phyloP scores from a whole-genome alignment of 805 yeast genomes.

The Dipodascopsis tothii region DNA sequence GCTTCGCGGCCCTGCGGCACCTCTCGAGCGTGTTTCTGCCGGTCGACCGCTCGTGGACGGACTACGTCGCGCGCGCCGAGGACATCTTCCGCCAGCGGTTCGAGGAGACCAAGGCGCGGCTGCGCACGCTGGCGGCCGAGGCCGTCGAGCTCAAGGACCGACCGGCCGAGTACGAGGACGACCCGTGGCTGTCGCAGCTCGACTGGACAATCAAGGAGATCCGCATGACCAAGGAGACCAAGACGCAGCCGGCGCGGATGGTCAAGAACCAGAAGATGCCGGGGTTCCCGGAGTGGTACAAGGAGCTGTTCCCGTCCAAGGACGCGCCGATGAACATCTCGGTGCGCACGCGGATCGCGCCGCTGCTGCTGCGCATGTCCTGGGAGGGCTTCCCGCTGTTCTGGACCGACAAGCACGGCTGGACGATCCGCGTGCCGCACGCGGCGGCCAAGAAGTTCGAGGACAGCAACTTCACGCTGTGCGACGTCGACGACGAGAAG shows the following conservation, averaged over 20 bases:
- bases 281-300: conserved; percentile 93
- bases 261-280: conserved; percentile 68
- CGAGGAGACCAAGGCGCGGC: conserved; percentile 47
- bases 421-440: conserved; percentile 68
- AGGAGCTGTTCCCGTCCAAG: conserved; percentile 42
- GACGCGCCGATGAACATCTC: conserved; percentile 49
- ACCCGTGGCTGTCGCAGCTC: conserved; percentile 86
- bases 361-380: conserved; percentile 62
- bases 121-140: conserved; percentile 53
- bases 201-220: conserved; percentile 66
- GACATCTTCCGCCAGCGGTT: conserved; percentile 52
- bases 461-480: conserved; percentile 34
- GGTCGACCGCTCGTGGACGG: conserved; percentile 63
- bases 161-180: conserved; percentile 37
- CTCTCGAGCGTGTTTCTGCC: conserved; percentile 73
- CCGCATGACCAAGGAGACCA: conserved; percentile 57
- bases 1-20: conserved; percentile 76
- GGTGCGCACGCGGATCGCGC: conserved; percentile 65
- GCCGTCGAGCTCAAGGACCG: conserved; percentile 42
- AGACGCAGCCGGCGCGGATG: conserved; percentile 36
- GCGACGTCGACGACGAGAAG: conserved; percentile 20
- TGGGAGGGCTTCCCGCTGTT: conserved; percentile 82
- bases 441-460: conserved; percentile 30
- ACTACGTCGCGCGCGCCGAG: conserved; percentile 66
- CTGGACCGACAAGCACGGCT: conserved; percentile 75